phyloP scores from a whole-genome alignment of 1,284 basidiomycete species.

The Volvariella surrecta region DNA sequence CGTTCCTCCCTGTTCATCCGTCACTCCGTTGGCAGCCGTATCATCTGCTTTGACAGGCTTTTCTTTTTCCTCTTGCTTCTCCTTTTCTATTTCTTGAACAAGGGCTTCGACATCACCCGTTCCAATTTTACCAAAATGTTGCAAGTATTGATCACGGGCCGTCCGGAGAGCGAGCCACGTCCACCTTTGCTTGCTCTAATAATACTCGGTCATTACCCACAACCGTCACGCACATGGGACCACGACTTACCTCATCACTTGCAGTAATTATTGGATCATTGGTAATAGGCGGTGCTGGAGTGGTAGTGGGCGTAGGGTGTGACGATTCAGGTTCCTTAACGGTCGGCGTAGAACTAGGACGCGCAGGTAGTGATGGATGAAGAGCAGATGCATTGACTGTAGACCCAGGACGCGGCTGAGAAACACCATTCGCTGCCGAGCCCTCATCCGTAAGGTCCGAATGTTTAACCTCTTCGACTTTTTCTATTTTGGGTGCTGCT shows the following conservation, averaged over 20 bases:
- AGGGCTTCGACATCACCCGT: conserved; percentile 64
- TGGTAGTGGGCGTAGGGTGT: conserved; percentile 16
- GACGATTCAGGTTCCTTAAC: conserved; percentile 13
- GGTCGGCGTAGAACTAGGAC: conserved; percentile 27
- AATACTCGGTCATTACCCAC: neutral
- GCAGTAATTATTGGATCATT: conserved; percentile 46
- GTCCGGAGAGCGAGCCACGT: conserved; percentile 74
- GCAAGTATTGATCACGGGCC: conserved; percentile 60
- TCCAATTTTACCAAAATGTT: conserved; percentile 72
- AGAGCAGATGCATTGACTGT: conserved; percentile 31
- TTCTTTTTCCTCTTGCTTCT: conserved; percentile 30
- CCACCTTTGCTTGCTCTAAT: conserved; percentile 62
- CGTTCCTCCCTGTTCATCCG: conserved; percentile 5
- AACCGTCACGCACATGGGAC: neutral
- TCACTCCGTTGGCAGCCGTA: conserved; percentile 12
- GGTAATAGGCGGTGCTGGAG: conserved; percentile 13
- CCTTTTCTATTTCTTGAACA: conserved; percentile 60
- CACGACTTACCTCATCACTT: conserved; percentile 50
- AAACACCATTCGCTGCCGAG: conserved; percentile 5
- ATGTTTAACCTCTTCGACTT: neutral
- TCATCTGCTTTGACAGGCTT: conserved; percentile 23
- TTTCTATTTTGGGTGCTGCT: neutral
- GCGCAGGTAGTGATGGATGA: conserved; percentile 60
- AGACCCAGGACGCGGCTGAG: conserved; percentile 16
- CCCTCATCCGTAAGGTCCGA: neutral